These are phyloP conservation scores for Aspergillus carbonarius DNA, from an alignment of 2,329 filamentous ascomycete genomes.

Conservation along the genomic window DNA sequence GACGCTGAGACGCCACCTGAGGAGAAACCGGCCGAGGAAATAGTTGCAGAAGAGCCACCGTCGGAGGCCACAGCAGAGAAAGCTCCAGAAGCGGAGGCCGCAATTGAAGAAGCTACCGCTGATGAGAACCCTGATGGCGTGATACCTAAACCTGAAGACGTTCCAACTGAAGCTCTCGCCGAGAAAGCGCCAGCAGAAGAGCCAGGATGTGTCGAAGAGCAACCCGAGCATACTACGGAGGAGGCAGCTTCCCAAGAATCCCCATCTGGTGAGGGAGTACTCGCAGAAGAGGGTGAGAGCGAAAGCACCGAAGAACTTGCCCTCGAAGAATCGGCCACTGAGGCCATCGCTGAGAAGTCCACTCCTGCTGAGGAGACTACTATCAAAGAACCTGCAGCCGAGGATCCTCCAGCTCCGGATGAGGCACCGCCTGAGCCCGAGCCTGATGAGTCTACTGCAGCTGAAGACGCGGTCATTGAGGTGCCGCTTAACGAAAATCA, in stretches of 20 bases:
- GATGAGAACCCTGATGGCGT: constrained; percentile 10
- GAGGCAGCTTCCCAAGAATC: constrained; percentile 18
- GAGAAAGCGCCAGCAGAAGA: background rate
- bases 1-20: constrained; percentile 1
- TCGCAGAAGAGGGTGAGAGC: constrained; percentile 16
- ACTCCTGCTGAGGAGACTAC: constrained; percentile 11
- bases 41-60: background rate
- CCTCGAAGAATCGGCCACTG: constrained; percentile 13
- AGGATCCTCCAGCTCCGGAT: constrained; percentile 18
- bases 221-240: constrained; percentile 7
- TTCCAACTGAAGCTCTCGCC: constrained; percentile 10
- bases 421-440: constrained; percentile 11
- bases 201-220: constrained; percentile 7
- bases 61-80: constrained; percentile 10
- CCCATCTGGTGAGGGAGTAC: constrained; percentile 16
- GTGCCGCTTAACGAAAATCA: constrained; percentile 13
- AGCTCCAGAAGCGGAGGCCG: constrained; percentile 8
- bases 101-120: background rate
- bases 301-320: constrained; percentile 13
- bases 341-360: constrained; percentile 17
- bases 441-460: constrained; percentile 16
- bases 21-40: constrained; percentile 14
- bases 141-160: background rate
- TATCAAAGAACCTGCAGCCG: constrained; percentile 17
- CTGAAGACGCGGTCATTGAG: constrained; percentile 18